Evolutionary conservation across 371 early-diverging fungal genomes (phyloP).

Genomic region (Lichtheimia corymbifera): DNA sequence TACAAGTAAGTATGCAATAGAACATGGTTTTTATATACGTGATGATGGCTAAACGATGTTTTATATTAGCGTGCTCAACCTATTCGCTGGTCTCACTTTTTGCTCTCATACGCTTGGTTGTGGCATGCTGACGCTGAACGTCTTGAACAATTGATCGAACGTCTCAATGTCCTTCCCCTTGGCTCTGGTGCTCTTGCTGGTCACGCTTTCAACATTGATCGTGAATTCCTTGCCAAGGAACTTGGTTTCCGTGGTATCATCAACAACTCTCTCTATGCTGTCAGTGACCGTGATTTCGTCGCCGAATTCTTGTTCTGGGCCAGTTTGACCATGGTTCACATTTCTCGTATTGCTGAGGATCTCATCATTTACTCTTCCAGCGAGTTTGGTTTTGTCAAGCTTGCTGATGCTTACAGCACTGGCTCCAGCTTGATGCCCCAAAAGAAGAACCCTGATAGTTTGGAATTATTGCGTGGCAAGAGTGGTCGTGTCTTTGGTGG

Average conservation of each 20-base stretch:
- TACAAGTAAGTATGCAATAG: conserved; percentile 63
- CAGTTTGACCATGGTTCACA: conserved; percentile 86
- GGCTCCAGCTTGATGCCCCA: conserved; percentile 98
- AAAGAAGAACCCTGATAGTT: conserved; percentile 97
- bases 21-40: neutral
- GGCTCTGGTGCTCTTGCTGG: conserved; percentile 96
- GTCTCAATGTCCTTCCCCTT: conserved; percentile 84
- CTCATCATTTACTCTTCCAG: conserved; percentile 89
- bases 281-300: conserved; percentile 94
- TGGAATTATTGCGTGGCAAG: conserved; percentile 96
- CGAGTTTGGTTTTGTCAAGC: conserved; percentile 91
- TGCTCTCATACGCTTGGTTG: conserved; percentile 86
- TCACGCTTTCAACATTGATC: conserved; percentile 95
- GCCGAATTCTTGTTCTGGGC: conserved; percentile 95
- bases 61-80: conserved; percentile 89
- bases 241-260: conserved; percentile 85
- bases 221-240: conserved; percentile 82
- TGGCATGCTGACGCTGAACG: conserved; percentile 90
- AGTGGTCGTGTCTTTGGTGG: conserved; percentile 94
- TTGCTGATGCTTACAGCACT: conserved; percentile 96
- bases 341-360: conserved; percentile 93
- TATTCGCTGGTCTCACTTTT: conserved; percentile 93
- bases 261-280: conserved; percentile 88
- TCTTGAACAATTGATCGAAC: conserved; percentile 74
- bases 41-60: conserved; percentile 1